A percentile compares a stretch with the other conserved stretches of the same genome.
phyloP scores from a whole-genome alignment of 2,329 filamentous ascomycete species.

The Fusarium subglutinans region DNA sequence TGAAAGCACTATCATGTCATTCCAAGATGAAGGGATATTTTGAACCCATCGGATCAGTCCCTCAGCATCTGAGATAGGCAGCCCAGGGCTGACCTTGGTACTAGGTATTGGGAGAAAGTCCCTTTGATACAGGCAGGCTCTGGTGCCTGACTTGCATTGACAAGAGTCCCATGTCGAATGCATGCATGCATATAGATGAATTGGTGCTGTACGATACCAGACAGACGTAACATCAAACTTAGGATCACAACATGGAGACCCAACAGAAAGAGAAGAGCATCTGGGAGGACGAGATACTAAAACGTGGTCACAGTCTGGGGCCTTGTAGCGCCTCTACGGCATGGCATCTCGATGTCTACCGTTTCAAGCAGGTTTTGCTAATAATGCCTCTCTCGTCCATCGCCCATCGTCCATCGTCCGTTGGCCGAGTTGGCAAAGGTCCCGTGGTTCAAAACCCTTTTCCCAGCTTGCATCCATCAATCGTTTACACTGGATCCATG shows the following conservation, averaged over 20 bases:
- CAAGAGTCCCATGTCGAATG: slow-evolving; percentile 27
- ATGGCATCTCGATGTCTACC: slow-evolving; percentile 16
- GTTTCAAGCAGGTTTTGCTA: slow-evolving; percentile 32
- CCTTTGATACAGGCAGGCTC: slow-evolving; percentile 13
- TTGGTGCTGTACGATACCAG: slow-evolving; percentile 24
- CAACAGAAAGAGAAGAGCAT: slow-evolving; percentile 12
- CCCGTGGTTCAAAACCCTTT: slow-evolving; percentile 21
- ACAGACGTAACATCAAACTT: slow-evolving; percentile 9
- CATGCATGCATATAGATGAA: slow-evolving; percentile 21
- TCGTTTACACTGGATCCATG: slow-evolving; percentile 7
- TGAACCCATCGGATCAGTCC: slow-evolving; percentile 32
- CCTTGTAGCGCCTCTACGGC: not conserved
- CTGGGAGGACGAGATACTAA: not conserved
- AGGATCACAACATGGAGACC: slow-evolving; percentile 17
- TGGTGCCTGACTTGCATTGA: slow-evolving; percentile 24
- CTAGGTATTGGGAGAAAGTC: slow-evolving; percentile 2
- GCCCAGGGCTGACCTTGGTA: slow-evolving; percentile 11
- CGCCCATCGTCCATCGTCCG: slow-evolving; percentile 13
- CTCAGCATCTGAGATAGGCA: slow-evolving; percentile 29
- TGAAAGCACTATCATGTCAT: slow-evolving; percentile 23
- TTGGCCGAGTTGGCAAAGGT: slow-evolving; percentile 20
- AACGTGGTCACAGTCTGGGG: slow-evolving; percentile 11
- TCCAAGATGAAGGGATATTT: slow-evolving; percentile 10
- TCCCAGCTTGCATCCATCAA: not conserved
- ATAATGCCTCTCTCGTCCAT: not conserved